Evolutionary conservation across 495 filamentous ascomycete species (phyloP).

Genomic region (Thermothielavioides terrestris): DNA sequence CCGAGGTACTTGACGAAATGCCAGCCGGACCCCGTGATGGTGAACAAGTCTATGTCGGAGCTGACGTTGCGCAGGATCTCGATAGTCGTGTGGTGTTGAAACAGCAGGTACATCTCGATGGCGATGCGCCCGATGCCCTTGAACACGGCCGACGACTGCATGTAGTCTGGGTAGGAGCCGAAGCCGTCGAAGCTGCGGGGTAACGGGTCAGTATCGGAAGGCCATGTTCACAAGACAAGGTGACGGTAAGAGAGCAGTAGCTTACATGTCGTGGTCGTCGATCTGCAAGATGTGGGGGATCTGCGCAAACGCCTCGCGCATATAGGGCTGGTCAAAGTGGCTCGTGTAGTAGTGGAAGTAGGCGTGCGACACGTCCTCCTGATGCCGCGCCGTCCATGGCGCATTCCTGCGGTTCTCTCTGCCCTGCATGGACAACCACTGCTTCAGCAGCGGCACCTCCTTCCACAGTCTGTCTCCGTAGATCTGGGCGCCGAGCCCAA

Average conservation of each 20-base stretch:
- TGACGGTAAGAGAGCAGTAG: too few relatives aligned
- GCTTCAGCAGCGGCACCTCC: conserved; percentile 81
- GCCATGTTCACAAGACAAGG: not conserved
- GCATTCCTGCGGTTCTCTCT: conserved; percentile 87
- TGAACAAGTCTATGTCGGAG: conserved; percentile 87
- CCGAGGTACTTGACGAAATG: conserved; percentile 96
- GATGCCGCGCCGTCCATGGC: conserved; percentile 82
- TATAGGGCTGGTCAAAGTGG: conserved; percentile 90
- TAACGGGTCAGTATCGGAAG: conserved; percentile 18
- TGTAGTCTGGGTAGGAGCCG: conserved; percentile 93
- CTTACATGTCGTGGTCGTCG: conserved; percentile 97
- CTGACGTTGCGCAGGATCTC: conserved; percentile 82
- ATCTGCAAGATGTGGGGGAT: conserved; percentile 90
- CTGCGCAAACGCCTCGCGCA: conserved; percentile 92
- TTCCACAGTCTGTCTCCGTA: conserved; percentile 96
- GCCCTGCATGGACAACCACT: conserved; percentile 85
- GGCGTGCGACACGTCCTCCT: conserved; percentile 89
- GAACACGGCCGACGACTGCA: conserved; percentile 95
- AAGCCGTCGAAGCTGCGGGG: conserved; percentile 86
- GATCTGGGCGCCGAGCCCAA: conserved; percentile 89
- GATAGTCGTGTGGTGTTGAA: conserved; percentile 94
- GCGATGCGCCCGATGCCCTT: conserved; percentile 95
- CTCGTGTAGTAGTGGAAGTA: conserved; percentile 99
- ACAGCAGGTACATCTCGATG: conserved; percentile 98
- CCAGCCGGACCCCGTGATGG: conserved; percentile 93